Evolutionary conservation across 306 rosid species (phyloP).

Genomic region (Lathyrus sativus): DNA sequence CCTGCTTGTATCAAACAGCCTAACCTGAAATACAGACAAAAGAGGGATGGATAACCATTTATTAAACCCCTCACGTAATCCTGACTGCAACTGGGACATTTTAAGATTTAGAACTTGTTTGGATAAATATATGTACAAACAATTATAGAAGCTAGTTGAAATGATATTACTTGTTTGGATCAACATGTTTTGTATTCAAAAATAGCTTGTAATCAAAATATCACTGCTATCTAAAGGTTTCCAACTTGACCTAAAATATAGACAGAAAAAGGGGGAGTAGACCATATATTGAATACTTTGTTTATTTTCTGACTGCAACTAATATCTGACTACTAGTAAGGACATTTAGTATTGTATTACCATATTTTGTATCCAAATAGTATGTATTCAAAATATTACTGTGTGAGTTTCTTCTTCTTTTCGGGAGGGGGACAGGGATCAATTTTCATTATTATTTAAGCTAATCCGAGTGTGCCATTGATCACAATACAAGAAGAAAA

Average conservation of each 20-base stretch:
- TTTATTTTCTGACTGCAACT: constrained; percentile 28
- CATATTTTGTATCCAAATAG: not conserved
- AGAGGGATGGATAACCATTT: constrained; percentile 22
- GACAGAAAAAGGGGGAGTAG: constrained; percentile 22
- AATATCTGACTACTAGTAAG: not conserved
- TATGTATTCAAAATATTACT: constrained; percentile 1
- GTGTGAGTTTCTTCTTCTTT: not conserved
- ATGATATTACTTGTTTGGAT: not conserved
- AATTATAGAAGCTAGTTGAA: not conserved
- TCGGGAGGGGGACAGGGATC: too few relatives aligned
- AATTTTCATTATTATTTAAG: constrained; percentile 7
- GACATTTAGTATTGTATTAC: constrained; percentile 5
- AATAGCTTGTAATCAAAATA: constrained; percentile 10
- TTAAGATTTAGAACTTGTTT: constrained; percentile 12
- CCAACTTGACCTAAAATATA: constrained; percentile 53
- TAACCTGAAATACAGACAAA: constrained; percentile 54
- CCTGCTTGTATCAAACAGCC: constrained; percentile 64
- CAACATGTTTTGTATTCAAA: constrained; percentile 2
- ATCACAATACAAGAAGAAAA: constrained; percentile 13
- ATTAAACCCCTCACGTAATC: constrained; percentile 11
- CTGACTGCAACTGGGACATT: constrained; percentile 25
- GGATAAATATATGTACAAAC: not conserved
- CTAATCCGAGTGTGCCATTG: constrained; percentile 1
- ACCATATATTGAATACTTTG: constrained; percentile 22
- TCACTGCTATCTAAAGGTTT: constrained; percentile 57